Evolutionary conservation across 1,284 basidiomycete species (phyloP), one percentile per base, ranked within the genome.

Genomic region (Malassezia psittaci): DNA sequence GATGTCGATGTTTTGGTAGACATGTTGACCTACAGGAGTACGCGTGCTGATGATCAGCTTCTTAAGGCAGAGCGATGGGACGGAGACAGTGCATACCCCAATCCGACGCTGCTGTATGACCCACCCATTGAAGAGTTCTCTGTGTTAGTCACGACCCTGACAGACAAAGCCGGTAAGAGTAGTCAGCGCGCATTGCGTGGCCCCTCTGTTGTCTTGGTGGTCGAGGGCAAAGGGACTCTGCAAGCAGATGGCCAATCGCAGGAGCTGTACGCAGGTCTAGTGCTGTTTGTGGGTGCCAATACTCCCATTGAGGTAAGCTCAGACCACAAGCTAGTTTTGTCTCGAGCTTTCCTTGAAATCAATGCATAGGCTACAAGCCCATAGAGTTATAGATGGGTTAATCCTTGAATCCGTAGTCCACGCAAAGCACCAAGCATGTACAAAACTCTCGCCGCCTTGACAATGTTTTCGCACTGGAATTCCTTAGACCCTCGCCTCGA

Each of bases 91-190:
- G 18, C 48, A 50, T 13, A 35, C 12, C 16, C 38, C 11, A 41
- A 19, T 6, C 24, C 60, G 49, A 3, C 58, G 53, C 34, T 61
- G 29, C 75, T 93, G n/a, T 98, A 94, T 77, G 83, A 96, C 72
- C 94, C 94, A 9, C 91, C 94, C 0, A 87, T 96, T 67, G 84
- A 85, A 36, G 94, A 98, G 75, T 98, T 99, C 77, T 83, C 85
- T 10, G 90, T 98, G 11, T 78, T 91, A 7, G 80, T 82, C 32
- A 79, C 83, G 10, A 43, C 38, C 1, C 15, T 57, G 15, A 32
- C 4, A 19, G 16, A 16, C 5, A 12, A n/a, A 13, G 24, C 33
- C 8, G 15, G 34, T 13, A 5, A 16, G 12, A 40, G 38, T 36
- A 11, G 15, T 16, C 55, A 57, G 33, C 78, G 79, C 38, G 73